Evolutionary conservation across 805 yeast species (phyloP).

Genomic region (Metschnikowia chrysomelidarum): DNA sequence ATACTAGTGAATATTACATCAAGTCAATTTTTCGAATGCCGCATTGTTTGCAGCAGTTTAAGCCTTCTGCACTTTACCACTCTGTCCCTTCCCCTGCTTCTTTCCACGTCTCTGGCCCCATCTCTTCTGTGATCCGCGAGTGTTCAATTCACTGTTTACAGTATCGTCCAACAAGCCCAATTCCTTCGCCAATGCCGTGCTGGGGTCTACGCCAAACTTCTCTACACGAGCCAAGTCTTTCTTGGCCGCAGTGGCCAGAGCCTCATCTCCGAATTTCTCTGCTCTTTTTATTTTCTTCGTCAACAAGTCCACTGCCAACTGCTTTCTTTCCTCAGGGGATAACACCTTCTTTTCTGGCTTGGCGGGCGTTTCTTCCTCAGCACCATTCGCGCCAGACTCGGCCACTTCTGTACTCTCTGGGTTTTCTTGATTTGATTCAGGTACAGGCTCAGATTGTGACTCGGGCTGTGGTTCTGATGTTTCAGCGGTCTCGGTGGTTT

Average conservation of each 20-base stretch:
- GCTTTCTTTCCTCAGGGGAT: constrained; percentile 69
- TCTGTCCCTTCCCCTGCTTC: constrained; percentile 8
- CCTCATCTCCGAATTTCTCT: constrained; percentile 72
- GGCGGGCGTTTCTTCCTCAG: constrained; percentile 17
- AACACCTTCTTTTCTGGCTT: constrained; percentile 39
- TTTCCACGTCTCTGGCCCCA: constrained; percentile 16
- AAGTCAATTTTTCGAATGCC: no score
- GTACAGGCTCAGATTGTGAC: not conserved
- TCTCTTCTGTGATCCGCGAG: constrained; percentile 13
- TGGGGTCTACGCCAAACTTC: constrained; percentile 77
- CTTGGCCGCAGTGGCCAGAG: constrained; percentile 51
- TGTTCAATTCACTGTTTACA: constrained; percentile 25
- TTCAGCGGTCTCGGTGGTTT: not conserved
- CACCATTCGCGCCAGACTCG: constrained; percentile 15
- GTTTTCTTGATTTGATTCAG: no score
- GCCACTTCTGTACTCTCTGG: no score
- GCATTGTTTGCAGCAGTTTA: no score
- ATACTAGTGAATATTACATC: no score
- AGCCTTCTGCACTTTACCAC: constrained; percentile 2
- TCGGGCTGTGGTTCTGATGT: constrained; percentile 1
- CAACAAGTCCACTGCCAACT: constrained; percentile 64
- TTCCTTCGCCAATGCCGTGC: constrained; percentile 65
- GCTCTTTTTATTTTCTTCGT: constrained; percentile 69
- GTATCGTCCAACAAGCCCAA: constrained; percentile 51
- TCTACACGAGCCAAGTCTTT: constrained; percentile 68